Conservation (phyloP, 2,329 filamentous ascomycete genomes). For the Fusarium aywerte region DNA sequence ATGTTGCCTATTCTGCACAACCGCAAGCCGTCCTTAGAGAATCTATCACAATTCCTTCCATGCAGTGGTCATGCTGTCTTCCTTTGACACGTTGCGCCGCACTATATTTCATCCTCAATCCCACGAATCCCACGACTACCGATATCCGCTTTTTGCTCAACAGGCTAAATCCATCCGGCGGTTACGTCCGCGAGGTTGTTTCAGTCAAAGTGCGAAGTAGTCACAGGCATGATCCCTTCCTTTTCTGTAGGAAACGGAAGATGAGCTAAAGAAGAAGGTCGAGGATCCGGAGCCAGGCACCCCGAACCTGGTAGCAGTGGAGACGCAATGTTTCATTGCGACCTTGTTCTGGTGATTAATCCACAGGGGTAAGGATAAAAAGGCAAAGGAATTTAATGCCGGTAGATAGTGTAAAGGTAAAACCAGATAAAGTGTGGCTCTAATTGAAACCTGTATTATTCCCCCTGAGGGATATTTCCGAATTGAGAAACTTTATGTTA, state of each 20-base stretch:
- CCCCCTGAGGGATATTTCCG: neutral
- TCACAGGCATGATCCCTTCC: neutral
- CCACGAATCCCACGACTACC: no score
- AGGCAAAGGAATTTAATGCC: neutral
- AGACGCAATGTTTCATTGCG: neutral
- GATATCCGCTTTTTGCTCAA: conserved; percentile 3
- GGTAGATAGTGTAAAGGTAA: neutral
- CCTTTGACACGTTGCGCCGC: neutral
- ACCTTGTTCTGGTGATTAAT: neutral
- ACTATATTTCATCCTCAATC: neutral
- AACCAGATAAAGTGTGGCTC: conserved; percentile 14
- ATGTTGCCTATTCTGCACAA: neutral
- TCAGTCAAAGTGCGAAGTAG: neutral
- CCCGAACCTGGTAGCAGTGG: conserved; percentile 17
- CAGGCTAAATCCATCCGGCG: conserved; percentile 8
- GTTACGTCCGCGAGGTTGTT: conserved; percentile 5
- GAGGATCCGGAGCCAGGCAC: conserved; percentile 3
- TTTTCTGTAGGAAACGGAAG: conserved; percentile 19
- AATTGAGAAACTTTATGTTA: neutral
- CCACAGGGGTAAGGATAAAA: neutral
- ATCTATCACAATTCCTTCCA: neutral
- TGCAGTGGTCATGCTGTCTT: neutral
- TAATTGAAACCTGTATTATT: neutral
- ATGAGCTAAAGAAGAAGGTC: conserved; percentile 14
- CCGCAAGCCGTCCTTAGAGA: neutral